These are phyloP conservation scores for Aspergillus affinis DNA, from an alignment of 495 filamentous ascomycete genomes.

Conservation along the genomic window DNA sequence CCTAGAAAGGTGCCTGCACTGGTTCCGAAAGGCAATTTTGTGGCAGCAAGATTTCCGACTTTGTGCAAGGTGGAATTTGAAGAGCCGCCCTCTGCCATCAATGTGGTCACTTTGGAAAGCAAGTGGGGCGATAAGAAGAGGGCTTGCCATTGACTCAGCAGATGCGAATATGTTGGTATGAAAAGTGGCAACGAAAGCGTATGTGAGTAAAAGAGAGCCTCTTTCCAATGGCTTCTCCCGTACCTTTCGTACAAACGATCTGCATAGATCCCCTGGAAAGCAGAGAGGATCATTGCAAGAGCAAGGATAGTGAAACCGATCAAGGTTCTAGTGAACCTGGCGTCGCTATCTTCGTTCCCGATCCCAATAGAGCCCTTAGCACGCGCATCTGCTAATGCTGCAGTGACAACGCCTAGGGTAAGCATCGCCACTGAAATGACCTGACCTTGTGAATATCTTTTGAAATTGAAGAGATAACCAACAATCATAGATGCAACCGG, in stretches of 20 bases:
- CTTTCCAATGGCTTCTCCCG: constrained; percentile 83
- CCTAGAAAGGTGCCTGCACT: not conserved
- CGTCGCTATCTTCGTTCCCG: constrained; percentile 12
- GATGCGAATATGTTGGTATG: constrained; percentile 43
- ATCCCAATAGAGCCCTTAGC: constrained; percentile 60
- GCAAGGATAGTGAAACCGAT: constrained; percentile 82
- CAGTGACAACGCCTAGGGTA: constrained; percentile 80
- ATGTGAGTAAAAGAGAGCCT: constrained; percentile 94
- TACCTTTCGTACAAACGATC: constrained; percentile 83
- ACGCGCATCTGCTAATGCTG: constrained; percentile 84
- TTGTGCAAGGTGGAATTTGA: not conserved
- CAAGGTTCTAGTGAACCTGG: constrained; percentile 48
- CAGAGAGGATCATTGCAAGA: constrained; percentile 83
- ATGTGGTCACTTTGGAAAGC: constrained; percentile 20
- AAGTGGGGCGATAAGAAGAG: constrained; percentile 49
- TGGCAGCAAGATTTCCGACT: not conserved
- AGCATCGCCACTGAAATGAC: constrained; percentile 75
- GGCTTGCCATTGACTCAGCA: constrained; percentile 48
- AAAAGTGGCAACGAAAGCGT: constrained; percentile 72
- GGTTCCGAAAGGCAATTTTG: not conserved
- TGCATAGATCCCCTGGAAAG: constrained; percentile 92
- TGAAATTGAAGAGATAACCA: constrained; percentile 75
- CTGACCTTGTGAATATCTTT: constrained; percentile 77
- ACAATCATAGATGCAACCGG: constrained; percentile 91
- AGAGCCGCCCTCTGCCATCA: constrained; percentile 5